Percentiles rank a stretch among this genome's conserved stretches.
Conservation (phyloP, 371 early-diverging fungal genomes). For the Actinomucor elegans region DNA sequence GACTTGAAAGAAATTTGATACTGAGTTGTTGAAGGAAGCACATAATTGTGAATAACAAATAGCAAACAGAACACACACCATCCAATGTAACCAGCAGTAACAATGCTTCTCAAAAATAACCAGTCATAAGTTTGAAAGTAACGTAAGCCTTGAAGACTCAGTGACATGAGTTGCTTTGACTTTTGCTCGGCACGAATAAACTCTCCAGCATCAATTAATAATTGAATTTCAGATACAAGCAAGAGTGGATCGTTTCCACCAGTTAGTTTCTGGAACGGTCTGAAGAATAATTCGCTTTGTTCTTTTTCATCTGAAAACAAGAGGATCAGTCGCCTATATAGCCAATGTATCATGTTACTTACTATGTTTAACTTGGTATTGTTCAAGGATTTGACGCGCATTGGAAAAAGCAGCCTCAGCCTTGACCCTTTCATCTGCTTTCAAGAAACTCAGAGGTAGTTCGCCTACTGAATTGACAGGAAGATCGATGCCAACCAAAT, state of each 20-base stretch:
- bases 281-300: slow-evolving; percentile 73
- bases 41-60: slow-evolving; percentile 63
- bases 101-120: slow-evolving; percentile 83
- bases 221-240: slow-evolving; percentile 57
- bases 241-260: slow-evolving; percentile 50
- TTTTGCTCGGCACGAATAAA: slow-evolving; percentile 66
- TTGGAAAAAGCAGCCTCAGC: slow-evolving; percentile 78
- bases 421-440: slow-evolving; percentile 63
- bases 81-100: slow-evolving; percentile 88
- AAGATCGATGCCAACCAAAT: slow-evolving; percentile 80
- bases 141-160: slow-evolving; percentile 81
- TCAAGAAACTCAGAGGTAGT: slow-evolving; percentile 78
- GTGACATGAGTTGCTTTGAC: slow-evolving; percentile 59
- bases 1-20: neutral
- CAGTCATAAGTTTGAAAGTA: slow-evolving; percentile 97
- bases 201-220: slow-evolving; percentile 55
- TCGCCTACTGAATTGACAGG: slow-evolving; percentile 94
- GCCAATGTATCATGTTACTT: neutral
- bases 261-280: slow-evolving; percentile 66
- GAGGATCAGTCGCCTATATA: too few relatives aligned
- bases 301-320: slow-evolving; percentile 63
- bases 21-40: slow-evolving; percentile 1
- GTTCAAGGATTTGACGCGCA: slow-evolving; percentile 82
- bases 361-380: slow-evolving; percentile 81
- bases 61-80: slow-evolving; percentile 87